phyloP scores from a whole-genome alignment of 371 early-diverging fungal species.

The Mucor velutinosus region DNA sequence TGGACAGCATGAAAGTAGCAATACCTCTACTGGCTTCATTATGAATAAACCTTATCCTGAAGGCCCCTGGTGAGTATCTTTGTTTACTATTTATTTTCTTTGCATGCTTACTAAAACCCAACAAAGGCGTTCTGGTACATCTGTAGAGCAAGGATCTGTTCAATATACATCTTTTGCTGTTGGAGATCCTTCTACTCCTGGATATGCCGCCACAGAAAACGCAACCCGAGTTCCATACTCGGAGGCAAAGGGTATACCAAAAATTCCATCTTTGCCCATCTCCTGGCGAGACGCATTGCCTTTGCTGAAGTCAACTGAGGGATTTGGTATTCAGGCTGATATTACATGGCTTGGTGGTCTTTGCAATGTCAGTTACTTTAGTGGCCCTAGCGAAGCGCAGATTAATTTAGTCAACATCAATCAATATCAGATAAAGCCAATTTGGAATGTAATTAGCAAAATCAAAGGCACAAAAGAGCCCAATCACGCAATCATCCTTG shows the following conservation, averaged over 20 bases:
- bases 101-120: neutral
- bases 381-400: conserved; percentile 54
- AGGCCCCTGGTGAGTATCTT: conserved; percentile 14
- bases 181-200: conserved; percentile 73
- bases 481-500: conserved; percentile 59
- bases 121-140: conserved; percentile 9
- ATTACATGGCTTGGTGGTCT: conserved; percentile 44
- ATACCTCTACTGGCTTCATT: neutral
- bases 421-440: conserved; percentile 55
- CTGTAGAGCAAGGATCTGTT: conserved; percentile 59
- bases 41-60: neutral
- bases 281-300: conserved; percentile 66
- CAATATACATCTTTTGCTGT: conserved; percentile 43
- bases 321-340: conserved; percentile 38
- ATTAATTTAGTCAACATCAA: conserved; percentile 58
- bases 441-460: conserved; percentile 67
- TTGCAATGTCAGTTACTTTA: conserved; percentile 45
- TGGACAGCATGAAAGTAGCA: neutral
- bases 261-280: conserved; percentile 70
- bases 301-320: conserved; percentile 51
- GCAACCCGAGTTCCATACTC: conserved; percentile 43
- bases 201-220: conserved; percentile 55
- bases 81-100: neutral
- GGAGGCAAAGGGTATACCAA: conserved; percentile 40
- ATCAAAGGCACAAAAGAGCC: conserved; percentile 62